Evolutionary conservation across 306 rosid species (phyloP).

Genomic region (Heteromeles arbutifolia): DNA sequence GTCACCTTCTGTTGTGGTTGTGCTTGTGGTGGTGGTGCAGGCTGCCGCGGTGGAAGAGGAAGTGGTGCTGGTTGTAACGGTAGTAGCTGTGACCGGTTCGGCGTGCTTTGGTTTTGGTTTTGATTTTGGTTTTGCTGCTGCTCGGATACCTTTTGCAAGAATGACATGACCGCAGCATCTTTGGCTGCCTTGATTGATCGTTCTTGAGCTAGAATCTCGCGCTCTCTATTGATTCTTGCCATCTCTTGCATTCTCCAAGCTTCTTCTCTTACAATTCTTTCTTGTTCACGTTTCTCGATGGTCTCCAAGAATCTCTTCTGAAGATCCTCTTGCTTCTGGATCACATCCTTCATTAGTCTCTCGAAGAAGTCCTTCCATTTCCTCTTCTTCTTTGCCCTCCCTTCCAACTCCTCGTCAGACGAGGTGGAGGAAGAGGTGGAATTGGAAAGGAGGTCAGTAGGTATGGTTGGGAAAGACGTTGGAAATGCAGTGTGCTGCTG

Average conservation of each 20-base stretch:
- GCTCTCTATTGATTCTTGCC: slow-evolving; percentile 53
- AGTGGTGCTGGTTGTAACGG: background rate
- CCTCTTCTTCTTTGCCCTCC: slow-evolving; percentile 56
- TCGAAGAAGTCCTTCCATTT: slow-evolving; percentile 87
- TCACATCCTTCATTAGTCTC: slow-evolving; percentile 69
- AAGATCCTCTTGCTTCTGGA: slow-evolving; percentile 69
- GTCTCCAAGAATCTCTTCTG: slow-evolving; percentile 77
- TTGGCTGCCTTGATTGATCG: slow-evolving; percentile 62
- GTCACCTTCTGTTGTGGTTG: background rate
- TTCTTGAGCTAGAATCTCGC: slow-evolving; percentile 69
- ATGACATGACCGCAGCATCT: slow-evolving; percentile 68
- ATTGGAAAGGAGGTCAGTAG: slow-evolving; percentile 40
- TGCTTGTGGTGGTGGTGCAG: background rate
- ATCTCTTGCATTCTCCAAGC: slow-evolving; percentile 80
- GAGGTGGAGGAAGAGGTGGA: slow-evolving; percentile 65
- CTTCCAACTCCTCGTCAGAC: slow-evolving; percentile 45
- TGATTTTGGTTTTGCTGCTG: slow-evolving; percentile 18
- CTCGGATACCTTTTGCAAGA: slow-evolving; percentile 68
- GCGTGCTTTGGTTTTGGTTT: slow-evolving; percentile 16
- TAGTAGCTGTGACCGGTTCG: background rate
- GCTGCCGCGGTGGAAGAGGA: background rate
- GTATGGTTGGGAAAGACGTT: slow-evolving; percentile 22
- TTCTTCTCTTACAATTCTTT: slow-evolving; percentile 56
- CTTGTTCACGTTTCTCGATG: slow-evolving; percentile 66
- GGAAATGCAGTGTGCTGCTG: slow-evolving; percentile 2